Evolutionary conservation across 805 yeast genomes (phyloP).

Genomic region (Saccharomycopsis olivae): DNA sequence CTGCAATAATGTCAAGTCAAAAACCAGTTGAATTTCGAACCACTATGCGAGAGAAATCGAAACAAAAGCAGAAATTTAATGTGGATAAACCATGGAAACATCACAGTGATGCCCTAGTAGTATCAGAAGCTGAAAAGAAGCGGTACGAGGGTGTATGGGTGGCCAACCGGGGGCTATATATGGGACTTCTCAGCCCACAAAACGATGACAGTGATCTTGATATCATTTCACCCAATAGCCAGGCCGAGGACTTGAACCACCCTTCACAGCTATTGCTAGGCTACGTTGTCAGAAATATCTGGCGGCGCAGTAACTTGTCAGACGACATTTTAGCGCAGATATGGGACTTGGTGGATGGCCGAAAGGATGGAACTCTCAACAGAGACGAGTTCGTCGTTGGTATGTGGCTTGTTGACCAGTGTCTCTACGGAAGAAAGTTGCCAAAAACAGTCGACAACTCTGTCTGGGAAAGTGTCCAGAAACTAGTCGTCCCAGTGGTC

Average conservation of each 20-base stretch:
- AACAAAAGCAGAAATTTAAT: constrained; percentile 41
- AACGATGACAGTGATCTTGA: constrained; percentile 18
- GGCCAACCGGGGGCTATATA: constrained; percentile 63
- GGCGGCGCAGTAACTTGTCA: constrained; percentile 71
- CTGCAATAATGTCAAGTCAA: not conserved
- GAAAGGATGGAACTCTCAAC: constrained; percentile 59
- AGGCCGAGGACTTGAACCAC: constrained; percentile 10
- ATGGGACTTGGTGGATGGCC: constrained; percentile 63
- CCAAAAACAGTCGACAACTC: constrained; percentile 57
- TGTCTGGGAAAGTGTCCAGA: constrained; percentile 73
- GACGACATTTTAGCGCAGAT: constrained; percentile 46
- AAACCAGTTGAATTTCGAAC: constrained; percentile 16
- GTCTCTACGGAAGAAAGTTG: constrained; percentile 84
- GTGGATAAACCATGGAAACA: constrained; percentile 93
- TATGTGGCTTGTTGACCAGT: constrained; percentile 95
- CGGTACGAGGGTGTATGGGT: constrained; percentile 94
- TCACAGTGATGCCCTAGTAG: constrained; percentile 47
- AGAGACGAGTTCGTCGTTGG: constrained; percentile 87
- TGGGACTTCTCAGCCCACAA: constrained; percentile 27
- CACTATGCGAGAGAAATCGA: constrained; percentile 17
- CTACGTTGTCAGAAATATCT: constrained; percentile 60
- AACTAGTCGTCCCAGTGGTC: constrained; percentile 30
- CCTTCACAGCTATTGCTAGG: constrained; percentile 18
- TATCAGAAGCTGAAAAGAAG: constrained; percentile 62
- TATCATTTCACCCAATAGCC: not conserved